Evolutionary conservation across 352 stramenopile species (phyloP).

Genomic region (Phytophthora fragariae): DNA sequence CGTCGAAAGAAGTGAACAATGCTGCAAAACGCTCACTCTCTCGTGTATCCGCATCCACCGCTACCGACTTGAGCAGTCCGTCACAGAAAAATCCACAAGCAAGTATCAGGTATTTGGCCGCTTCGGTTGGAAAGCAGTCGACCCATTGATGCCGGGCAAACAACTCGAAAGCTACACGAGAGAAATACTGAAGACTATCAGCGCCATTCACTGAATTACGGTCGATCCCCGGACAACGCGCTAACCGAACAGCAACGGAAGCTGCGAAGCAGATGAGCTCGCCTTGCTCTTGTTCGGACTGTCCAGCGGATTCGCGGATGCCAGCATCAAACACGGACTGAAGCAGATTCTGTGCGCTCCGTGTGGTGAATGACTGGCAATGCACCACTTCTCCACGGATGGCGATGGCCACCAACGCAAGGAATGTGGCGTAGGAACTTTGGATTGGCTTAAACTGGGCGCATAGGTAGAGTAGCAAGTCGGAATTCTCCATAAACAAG

Average conservation of each 20-base stretch:
- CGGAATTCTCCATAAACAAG: slow-evolving; percentile 29
- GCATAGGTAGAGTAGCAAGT: slow-evolving; percentile 28
- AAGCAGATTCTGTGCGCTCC: slow-evolving; percentile 8
- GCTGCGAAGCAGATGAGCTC: slow-evolving; percentile 16
- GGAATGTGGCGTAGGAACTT: slow-evolving; percentile 19
- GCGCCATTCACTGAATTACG: neutral
- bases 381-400: slow-evolving; percentile 17
- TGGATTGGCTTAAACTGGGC: slow-evolving; percentile 17
- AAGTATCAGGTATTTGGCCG: slow-evolving; percentile 20
- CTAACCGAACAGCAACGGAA: slow-evolving; percentile 18
- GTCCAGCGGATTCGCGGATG: slow-evolving; percentile 6
- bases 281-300: slow-evolving; percentile 2
- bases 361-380: slow-evolving; percentile 23
- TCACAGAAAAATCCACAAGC: slow-evolving; percentile 23
- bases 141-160: slow-evolving; percentile 10
- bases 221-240: slow-evolving; percentile 3
- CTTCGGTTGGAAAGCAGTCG: slow-evolving; percentile 11
- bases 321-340: slow-evolving; percentile 29
- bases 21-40: neutral
- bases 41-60: slow-evolving; percentile 14
- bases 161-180: slow-evolving; percentile 26
- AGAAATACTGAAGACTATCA: slow-evolving; percentile 16
- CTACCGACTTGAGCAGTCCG: slow-evolving; percentile 12
- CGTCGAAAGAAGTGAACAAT: slow-evolving; percentile 1
- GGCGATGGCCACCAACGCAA: slow-evolving; percentile 22